phyloP scores from a whole-genome alignment of 1,284 basidiomycete genomes.

The Polyporus tsugae region DNA sequence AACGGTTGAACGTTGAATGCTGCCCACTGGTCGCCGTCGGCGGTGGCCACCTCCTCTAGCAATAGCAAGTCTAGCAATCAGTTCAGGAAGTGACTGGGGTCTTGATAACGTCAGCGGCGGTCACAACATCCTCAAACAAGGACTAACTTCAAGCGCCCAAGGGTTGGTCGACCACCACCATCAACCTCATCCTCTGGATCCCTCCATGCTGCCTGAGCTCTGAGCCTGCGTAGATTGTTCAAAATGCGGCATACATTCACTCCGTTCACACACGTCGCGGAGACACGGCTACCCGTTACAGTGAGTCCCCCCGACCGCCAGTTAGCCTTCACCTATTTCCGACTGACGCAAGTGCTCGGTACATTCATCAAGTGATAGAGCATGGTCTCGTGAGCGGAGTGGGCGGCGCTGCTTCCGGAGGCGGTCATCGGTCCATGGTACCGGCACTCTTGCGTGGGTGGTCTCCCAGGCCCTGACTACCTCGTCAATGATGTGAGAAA shows the following conservation, averaged over 20 bases:
- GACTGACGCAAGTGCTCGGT: not conserved
- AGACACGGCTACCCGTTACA: not conserved
- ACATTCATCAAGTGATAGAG: not conserved
- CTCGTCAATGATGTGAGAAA: not conserved
- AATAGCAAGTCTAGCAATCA: no score
- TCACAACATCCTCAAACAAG: not conserved
- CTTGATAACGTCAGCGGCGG: not conserved
- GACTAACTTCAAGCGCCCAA: not conserved
- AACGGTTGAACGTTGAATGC: not conserved
- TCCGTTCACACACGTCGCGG: not conserved
- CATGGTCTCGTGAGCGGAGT: not conserved
- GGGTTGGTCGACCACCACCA: not conserved
- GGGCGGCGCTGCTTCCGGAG: not conserved
- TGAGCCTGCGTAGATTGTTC: not conserved
- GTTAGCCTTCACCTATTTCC: not conserved
- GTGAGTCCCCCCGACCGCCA: not conserved
- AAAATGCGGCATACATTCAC: not conserved
- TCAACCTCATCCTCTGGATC: not conserved
- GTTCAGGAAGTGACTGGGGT: slow-evolving; percentile 3
- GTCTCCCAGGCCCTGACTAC: not conserved
- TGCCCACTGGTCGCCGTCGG: not conserved
- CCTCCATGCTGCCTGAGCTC: not conserved
- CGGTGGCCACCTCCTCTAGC: no score
- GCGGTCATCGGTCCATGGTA: not conserved
- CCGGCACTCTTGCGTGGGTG: not conserved